phyloP scores from a whole-genome alignment of 805 yeast genomes.

The Kodamaea restingae region DNA sequence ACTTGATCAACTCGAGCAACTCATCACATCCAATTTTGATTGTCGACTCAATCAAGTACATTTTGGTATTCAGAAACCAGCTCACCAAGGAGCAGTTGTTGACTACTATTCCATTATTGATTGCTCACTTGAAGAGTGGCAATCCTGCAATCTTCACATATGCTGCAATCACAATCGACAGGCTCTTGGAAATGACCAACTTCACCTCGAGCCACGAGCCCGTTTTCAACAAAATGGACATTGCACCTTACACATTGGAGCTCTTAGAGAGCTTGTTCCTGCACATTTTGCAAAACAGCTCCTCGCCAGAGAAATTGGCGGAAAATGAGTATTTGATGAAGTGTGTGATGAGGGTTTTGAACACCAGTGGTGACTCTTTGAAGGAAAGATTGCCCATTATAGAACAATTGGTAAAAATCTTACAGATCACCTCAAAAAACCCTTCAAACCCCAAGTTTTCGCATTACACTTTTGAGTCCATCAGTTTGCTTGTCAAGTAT shows the following conservation, averaged over 20 bases:
- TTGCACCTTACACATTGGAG: constrained; percentile 55
- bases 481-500: constrained; percentile 69
- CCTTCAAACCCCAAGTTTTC: constrained; percentile 95
- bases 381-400: constrained; percentile 46
- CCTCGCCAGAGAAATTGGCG: constrained; percentile 83
- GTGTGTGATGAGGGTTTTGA: constrained; percentile 76
- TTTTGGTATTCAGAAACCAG: constrained; percentile 88
- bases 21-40: constrained; percentile 68
- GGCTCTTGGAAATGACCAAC: constrained; percentile 73
- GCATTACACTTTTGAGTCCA: constrained; percentile 85
- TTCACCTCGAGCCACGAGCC: constrained; percentile 45
- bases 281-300: constrained; percentile 49
- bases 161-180: constrained; percentile 89
- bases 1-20: constrained; percentile 49
- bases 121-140: constrained; percentile 52
- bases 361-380: constrained; percentile 62
- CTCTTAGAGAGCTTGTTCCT: constrained; percentile 63
- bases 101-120: constrained; percentile 74
- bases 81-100: constrained; percentile 78
- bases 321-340: constrained; percentile 94
- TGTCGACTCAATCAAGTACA: constrained; percentile 90
- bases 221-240: constrained; percentile 70
- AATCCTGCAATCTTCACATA: constrained; percentile 87
- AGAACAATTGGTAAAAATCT: constrained; percentile 64
- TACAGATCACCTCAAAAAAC: constrained; percentile 70